Evolutionary conservation across 116 monocot species (phyloP).

Genomic region (Posidonia oceanica): DNA sequence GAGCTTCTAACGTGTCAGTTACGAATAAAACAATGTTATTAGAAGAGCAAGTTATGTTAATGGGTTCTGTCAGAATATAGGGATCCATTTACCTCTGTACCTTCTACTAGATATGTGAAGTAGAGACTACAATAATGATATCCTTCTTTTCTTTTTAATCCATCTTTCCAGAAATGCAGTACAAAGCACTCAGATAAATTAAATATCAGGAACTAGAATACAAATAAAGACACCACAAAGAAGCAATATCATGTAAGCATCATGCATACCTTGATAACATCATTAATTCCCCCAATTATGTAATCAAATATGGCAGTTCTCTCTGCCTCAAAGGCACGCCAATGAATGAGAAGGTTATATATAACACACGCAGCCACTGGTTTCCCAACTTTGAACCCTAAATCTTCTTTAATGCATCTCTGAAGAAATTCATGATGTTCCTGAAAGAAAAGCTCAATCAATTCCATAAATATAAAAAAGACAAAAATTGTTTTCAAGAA

Average conservation of each 20-base stretch:
- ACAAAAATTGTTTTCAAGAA: too few species aligned
- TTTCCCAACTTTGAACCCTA: slow-evolving; percentile 92
- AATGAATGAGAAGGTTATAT: slow-evolving; percentile 76
- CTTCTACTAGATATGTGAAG: too few species aligned
- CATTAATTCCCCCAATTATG: slow-evolving; percentile 72
- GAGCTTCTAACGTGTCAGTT: neutral
- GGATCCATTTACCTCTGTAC: too few species aligned
- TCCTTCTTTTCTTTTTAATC: too few species aligned
- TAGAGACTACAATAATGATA: too few species aligned
- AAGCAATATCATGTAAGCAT: neutral
- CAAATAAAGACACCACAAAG: too few species aligned
- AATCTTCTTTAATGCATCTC: slow-evolving; percentile 69
- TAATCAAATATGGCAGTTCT: slow-evolving; percentile 77
- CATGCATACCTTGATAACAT: slow-evolving; percentile 54
- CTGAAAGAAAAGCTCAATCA: slow-evolving; percentile 21
- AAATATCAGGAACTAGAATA: too few species aligned
- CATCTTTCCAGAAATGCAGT: too few species aligned
- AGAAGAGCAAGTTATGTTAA: neutral
- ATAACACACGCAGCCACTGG: slow-evolving; percentile 85
- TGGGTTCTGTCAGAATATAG: too few species aligned
- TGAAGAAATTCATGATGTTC: slow-evolving; percentile 67
- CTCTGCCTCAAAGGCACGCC: slow-evolving; percentile 85
- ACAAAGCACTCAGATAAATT: too few species aligned
- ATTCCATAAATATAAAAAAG: too few species aligned
- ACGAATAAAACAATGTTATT: neutral